Evolutionary conservation across 2,329 filamentous ascomycete genomes (phyloP).

Genomic region (Botrytis elliptica): DNA sequence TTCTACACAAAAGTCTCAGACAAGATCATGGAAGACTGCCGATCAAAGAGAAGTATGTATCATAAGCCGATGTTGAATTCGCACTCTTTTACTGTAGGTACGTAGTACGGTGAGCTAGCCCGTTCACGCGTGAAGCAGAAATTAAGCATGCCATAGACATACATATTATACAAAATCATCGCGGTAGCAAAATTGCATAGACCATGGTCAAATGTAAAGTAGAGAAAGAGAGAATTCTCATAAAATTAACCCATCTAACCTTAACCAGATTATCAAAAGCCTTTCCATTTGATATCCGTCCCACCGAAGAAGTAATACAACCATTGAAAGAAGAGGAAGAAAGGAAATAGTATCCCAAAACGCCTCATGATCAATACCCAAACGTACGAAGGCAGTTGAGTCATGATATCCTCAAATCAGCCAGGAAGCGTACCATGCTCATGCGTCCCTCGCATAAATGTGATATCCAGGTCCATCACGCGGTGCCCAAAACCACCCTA

Average conservation of each 20-base stretch:
- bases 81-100: neutral
- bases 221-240: slow-evolving; percentile 3
- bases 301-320: neutral
- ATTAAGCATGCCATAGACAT: neutral
- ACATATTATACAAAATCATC: neutral
- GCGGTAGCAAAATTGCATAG: neutral
- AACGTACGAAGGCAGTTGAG: slow-evolving; percentile 1
- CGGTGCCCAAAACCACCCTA: slow-evolving; percentile 11
- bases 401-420: slow-evolving; percentile 5
- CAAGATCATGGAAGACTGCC: neutral
- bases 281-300: neutral
- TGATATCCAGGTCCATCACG: slow-evolving; percentile 21
- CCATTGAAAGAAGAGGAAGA: neutral
- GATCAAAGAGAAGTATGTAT: neutral
- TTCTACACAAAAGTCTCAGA: neutral
- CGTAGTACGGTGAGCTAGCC: neutral
- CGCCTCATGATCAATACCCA: slow-evolving; percentile 10
- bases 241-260: neutral
- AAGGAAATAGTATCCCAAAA: slow-evolving; percentile 38
- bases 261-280: neutral
- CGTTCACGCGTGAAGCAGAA: too few relatives aligned
- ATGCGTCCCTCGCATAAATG: neutral
- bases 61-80: neutral
- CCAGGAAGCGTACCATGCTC: slow-evolving; percentile 1
- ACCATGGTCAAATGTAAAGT: neutral